Evolutionary conservation across 305 asterid species (phyloP), one percentile per base, ranked within the genome.

Genomic region (Andrographis paniculata): DNA sequence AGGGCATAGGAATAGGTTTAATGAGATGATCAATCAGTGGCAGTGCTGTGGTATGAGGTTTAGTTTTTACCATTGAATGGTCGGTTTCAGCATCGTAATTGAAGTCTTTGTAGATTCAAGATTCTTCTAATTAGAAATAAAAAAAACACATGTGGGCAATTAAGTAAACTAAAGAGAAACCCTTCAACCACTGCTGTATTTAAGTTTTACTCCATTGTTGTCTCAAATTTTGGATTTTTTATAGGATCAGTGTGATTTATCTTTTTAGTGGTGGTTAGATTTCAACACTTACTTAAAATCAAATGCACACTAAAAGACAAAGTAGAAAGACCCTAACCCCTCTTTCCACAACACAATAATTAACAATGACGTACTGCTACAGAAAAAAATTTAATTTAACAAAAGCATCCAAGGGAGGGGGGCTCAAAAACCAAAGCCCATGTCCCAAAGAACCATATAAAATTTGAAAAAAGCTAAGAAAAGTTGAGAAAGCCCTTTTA

Each of bases 401-500:
- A 45, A 16, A 45, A 20, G 39, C 10, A 10, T 21, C 37, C 45
- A 4, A 24, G 8, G 37, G 58, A 35, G 27, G 37, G 58, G 43
- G 27, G 19, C 57, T 2, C 61, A 33, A 36, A 41, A 12, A 14
- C 23, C 22, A 15, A 65, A 47, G 53, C 42, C 23, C 45, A 45
- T 50, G 67, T 50, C 56, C 43, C 44, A 36, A 12, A 28, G 16
- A 53, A 27, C 14, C 5, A 16, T 5, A 8, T 21, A 6, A 11
- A 39, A 19, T 7, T 33, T 22, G 21, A 38, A 31, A 47, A 6
- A 1, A 14, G 19, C 18, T 1, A 31, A 4, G 16, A 56, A 55
- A 56, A 28, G 56, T 51, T 47, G 61, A 47, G 36, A 55, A 56
- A 51, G 50, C 20, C 10, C 67, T 47, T 66, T 66, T 46, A 56